Percentiles rank a stretch among this genome's conserved stretches.
These are phyloP conservation scores for Hypomyces rosellus DNA, from an alignment of 2,329 filamentous ascomycete species.

Conservation along the genomic window DNA sequence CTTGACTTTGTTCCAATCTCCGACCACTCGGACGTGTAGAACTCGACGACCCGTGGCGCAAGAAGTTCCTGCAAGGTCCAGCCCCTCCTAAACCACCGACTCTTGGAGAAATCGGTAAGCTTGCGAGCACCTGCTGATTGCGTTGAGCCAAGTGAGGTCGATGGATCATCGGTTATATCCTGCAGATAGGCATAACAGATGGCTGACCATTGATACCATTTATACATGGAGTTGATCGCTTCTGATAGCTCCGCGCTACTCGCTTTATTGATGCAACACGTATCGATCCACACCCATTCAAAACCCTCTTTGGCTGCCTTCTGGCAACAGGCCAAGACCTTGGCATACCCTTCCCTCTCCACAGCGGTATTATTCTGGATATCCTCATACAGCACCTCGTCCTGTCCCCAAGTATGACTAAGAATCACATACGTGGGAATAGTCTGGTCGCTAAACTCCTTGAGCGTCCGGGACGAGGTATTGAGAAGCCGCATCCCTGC, in stretches of 20 bases:
- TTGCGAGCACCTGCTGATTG: too few species aligned
- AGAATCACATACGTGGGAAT: slow-evolving; percentile 12
- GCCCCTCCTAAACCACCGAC: slow-evolving; percentile 34
- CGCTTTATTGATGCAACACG: slow-evolving; percentile 14
- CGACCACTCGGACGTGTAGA: slow-evolving; percentile 25
- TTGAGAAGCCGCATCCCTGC: background rate
- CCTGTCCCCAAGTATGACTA: slow-evolving; percentile 12
- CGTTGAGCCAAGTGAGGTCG: too few species aligned
- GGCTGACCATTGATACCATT: slow-evolving; percentile 9
- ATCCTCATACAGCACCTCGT: slow-evolving; percentile 7
- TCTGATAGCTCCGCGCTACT: slow-evolving; percentile 11
- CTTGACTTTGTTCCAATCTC: slow-evolving; percentile 20
- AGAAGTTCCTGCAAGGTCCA: slow-evolving; percentile 64
- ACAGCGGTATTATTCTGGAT: slow-evolving; percentile 3
- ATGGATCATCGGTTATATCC: background rate
- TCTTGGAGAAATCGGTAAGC: background rate
- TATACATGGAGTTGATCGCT: slow-evolving; percentile 14
- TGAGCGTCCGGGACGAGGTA: background rate
- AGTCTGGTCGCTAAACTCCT: background rate
- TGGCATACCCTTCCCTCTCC: slow-evolving; percentile 11
- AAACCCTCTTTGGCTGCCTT: slow-evolving; percentile 15
- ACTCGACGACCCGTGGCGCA: slow-evolving; percentile 29
- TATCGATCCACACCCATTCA: slow-evolving; percentile 12
- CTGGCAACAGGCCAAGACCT: slow-evolving; percentile 15
- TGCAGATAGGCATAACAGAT: slow-evolving; percentile 7